Evolutionary conservation across 1,284 basidiomycete genomes (phyloP), one percentile per base, ranked within the genome.

Genomic region (Hemileia vastatrix): DNA sequence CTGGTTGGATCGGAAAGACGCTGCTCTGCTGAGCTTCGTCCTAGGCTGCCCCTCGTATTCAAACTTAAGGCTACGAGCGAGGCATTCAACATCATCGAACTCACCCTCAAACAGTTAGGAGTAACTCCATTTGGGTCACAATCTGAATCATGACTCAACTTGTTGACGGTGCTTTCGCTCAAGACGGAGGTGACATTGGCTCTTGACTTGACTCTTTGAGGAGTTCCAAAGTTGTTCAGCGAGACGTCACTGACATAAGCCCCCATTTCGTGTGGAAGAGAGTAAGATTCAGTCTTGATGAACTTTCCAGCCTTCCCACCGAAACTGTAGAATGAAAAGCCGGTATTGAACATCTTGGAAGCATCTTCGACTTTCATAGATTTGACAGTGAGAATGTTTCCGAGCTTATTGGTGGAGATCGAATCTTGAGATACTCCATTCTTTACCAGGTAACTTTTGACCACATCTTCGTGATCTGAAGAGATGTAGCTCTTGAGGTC

Each of bases 361-460:
- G 44, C 54, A 27, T 57, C 45, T 27, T 57, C 61, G 31, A 66
- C 65, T 6, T 63, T 66, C 27, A 27, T 27, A 15, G 55, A 36
- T 45, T 57, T n/a, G 32, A 66, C 63, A 15, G 64, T 62, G 32
- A 65, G 48, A 11, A 24, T 44, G 53, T 66, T 54, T 15, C 48
- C 32, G 31, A 18, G 31, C 11, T 4, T 13, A n/a, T 31, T 44
- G 24, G 21, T 62, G 11, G 50, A 54, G 24, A 63, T 23, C 1
- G 19, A 47, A 3, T 44, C 36, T 43, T 43, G 50, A 3, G 57
- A 18, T 27, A 66, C 49, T 13, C 64, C 57, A 27, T 61, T 18
- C 5, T 23, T 36, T 13, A 23, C 31, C 15, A 66, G 57, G 50
- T 44, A 62, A 19, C 32, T 19, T 19, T 50, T 40, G 9, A 66